A percentile compares a stretch with the other conserved stretches of the same genome.
phyloP scores from a whole-genome alignment of 495 filamentous ascomycete genomes.

The Mycothermus thermophilus region DNA sequence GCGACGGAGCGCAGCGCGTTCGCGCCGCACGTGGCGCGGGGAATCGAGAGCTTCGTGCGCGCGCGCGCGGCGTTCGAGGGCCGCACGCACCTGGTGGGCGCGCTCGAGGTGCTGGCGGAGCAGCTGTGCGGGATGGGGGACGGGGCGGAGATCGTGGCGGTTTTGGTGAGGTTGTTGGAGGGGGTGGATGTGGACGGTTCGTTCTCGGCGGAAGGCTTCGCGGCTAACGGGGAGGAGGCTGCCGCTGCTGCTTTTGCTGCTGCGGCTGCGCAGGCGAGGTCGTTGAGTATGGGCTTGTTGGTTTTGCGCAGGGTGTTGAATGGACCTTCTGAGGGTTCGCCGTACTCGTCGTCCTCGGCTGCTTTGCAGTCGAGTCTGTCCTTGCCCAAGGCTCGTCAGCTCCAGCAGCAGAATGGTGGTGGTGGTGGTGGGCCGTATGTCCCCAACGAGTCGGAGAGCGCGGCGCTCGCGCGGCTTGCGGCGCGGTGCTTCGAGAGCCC shows the following conservation, averaged over 20 bases:
- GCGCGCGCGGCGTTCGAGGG: constrained; percentile 48
- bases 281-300: constrained; percentile 45
- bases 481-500: constrained; percentile 49
- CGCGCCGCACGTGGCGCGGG: constrained; percentile 46
- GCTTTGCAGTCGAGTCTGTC: too few relatives aligned
- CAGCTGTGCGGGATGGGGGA: constrained; percentile 39
- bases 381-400: too few relatives aligned
- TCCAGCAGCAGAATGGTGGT: constrained; percentile 3
- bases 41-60: constrained; percentile 52
- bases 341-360: too few relatives aligned
- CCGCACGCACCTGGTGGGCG: constrained; percentile 39
- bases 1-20: constrained; percentile 52
- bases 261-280: constrained; percentile 5
- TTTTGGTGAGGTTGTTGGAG: constrained; percentile 29
- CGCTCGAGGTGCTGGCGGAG: constrained; percentile 39
- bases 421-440: constrained; percentile 20
- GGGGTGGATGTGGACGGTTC: constrained; percentile 23
- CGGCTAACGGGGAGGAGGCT: neutral
- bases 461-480: constrained; percentile 40
- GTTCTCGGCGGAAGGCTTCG: neutral
- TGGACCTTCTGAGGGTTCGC: too few relatives aligned
- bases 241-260: neutral
- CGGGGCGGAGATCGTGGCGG: constrained; percentile 32
- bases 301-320: constrained; percentile 36
- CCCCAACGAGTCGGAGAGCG: constrained; percentile 30